Base-by-base conservation (phyloP, 2,329 filamentous ascomycete species). In the Geosmithia morbida region DNA sequence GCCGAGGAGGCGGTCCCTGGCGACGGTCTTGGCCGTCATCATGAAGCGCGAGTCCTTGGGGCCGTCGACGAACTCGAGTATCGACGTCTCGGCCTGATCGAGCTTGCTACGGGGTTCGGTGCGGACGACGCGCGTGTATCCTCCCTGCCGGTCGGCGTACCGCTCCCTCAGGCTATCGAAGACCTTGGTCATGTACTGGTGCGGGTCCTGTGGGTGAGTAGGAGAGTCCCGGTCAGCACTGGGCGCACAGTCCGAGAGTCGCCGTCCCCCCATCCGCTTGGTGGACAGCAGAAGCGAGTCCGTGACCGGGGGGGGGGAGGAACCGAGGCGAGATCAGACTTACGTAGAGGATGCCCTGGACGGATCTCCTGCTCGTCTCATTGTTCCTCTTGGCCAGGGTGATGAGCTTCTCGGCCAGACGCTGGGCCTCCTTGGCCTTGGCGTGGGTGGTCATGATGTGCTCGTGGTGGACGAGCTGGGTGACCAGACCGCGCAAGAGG, bases 401-500 rank as follows among this genome's bases (percentile, higher is more conserved):
- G 58, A 98, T 89, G 55, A 97, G 72, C 71, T 94, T 94, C 62
- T 98, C 92, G 7, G 89, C 92, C 56, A 97, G 65, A 42, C 86
- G 77, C 68, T 98, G 92, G 18, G 92, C 86, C 70, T 98, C 92
- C 68, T 97, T 98, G 44, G 92, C 92, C 69, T 97, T 97, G 63
- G 84, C 82, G 75, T 85, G 96, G 68, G 92, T 95, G 46, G 92
- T 98, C 53, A 83, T 81, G 69, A 98, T 94, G 52, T 87, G 81
- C 71, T 98, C 92, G 66, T 94, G 81, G 66, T 86, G 77, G 68
- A 98, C 85, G 55, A 98, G 84, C 48, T 90, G 92, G 55, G 90
- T 95, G 63, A 97, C 89, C 51, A 98, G 75, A 68, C 97, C 96
- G 60, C 92, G 87, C 55, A 98, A 81, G 56, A 98, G 79, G 47